Conservation (phyloP, 2,329 filamentous ascomycete genomes). For the Penicillium sp. region DNA sequence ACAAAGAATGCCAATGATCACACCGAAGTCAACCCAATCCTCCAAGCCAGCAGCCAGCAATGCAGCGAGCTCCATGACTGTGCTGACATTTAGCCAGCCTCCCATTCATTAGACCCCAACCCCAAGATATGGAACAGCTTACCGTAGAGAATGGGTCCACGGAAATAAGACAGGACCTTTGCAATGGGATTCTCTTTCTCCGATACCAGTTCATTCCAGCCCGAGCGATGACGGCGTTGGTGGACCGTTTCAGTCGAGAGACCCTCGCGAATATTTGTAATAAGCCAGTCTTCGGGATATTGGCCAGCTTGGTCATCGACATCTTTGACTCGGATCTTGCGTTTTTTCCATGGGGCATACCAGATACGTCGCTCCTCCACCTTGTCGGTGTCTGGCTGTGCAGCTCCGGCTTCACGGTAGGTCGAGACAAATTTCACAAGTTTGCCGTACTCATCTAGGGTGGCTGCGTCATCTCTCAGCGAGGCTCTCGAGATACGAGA, state of each 20-base stretch:
- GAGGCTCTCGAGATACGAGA: constrained; percentile 35
- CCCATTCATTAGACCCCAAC: neutral
- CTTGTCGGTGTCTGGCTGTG: constrained; percentile 37
- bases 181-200: constrained; percentile 70
- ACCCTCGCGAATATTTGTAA: constrained; percentile 62
- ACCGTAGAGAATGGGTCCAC: constrained; percentile 71
- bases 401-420: constrained; percentile 51
- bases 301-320: constrained; percentile 26
- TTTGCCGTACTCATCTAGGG: constrained; percentile 58
- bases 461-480: constrained; percentile 27
- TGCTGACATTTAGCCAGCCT: constrained; percentile 9
- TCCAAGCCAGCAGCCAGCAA: constrained; percentile 66
- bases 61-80: constrained; percentile 68
- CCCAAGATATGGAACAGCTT: constrained; percentile 24
- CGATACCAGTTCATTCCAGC: constrained; percentile 69
- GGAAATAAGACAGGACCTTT: constrained; percentile 70
- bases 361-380: constrained; percentile 49
- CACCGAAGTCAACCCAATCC: constrained; percentile 72
- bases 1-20: constrained; percentile 68
- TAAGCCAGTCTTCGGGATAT: constrained; percentile 61
- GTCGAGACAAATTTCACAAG: constrained; percentile 63
- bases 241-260: constrained; percentile 55
- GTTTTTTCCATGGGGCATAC: constrained; percentile 54
- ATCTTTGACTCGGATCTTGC: constrained; percentile 24
- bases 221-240: constrained; percentile 56